Base-by-base conservation (phyloP, 495 filamentous ascomycete species). In the Corynascus novoguineensis region DNA sequence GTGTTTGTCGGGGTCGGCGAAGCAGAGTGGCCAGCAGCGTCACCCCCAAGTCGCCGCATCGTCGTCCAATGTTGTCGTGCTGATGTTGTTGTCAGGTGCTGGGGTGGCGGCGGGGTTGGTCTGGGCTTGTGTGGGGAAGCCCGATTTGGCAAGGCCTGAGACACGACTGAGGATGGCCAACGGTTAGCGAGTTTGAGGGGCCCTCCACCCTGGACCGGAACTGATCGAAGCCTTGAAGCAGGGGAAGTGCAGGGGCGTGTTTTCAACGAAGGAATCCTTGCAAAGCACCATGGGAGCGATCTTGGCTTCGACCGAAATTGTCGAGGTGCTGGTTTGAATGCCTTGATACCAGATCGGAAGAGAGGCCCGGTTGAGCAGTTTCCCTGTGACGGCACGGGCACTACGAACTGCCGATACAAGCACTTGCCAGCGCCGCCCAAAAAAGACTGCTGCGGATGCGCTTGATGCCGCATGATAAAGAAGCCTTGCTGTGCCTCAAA, bases 111-210 rank as follows among this genome's bases (percentile, higher is more conserved):
- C 0, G 54, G n/a, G 47, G 27, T 35, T 21, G 58, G 59, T 53
- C 54, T 61, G 32, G 53, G 54, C 44, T 19, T 19, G 59, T 61
- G 60, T 51, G 60, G 50, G 34, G 53, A 28, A 48, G 17, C 62
- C 54, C 28, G 57, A 69, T 64, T 42, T 10, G 66, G 70, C 10
- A 69, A 71, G 61, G 68, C 44, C 60, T 72, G 70, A 72, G 35
- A 72, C 70, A 63, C 54, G 52, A 60, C 62, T 72, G 70, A 72
- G 68, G 66, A 66, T 67, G 63, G 51, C 68, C 66, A 69, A 55
- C 27, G 57, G 53, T 68, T 71, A 66, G 67, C 70, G 70, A 71
- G 70, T 72, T 72, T 72, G 56, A 69, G 69, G 63, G 64, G 53
- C 58, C 38, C 53, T 32, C 32, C 53, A 59, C 64, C 63, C 64